Evolutionary conservation across 2,329 filamentous ascomycete genomes (phyloP), one percentile per base, ranked within the genome.

Genomic region (Talaromyces sp.): DNA sequence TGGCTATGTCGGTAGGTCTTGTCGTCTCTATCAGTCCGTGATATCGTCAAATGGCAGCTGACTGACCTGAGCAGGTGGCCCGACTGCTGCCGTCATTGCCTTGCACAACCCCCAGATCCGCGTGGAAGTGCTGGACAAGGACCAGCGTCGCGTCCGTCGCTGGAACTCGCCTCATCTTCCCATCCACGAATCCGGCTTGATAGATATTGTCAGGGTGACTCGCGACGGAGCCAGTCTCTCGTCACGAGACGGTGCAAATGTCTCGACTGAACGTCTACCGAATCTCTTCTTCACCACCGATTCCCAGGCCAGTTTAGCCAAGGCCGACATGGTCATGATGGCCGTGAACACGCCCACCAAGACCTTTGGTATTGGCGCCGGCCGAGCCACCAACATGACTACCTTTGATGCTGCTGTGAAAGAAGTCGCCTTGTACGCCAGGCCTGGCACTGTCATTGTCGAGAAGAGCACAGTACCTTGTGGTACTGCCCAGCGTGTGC

Each of bases 401-500:
- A 85, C 86, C 11, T 84, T 93, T 28, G 89, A 93, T 72, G 85
- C 85, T 19, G 89, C 88, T 6, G 86, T 85, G 1, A 81, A 83
- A 57, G 84, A 85, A 60, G 87, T 93, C 36, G 90, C 89, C 10
- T 79, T 84, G 65, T 80, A 87, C 64, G 88, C 89, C 3, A 85
- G 82, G 32, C 78, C 82, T 19, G 87, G 87, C 55, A 85, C 88
- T 59, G 90, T 93, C 60, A 85, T 93, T 57, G 90, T 93, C 22
- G 90, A 93, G 78, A 93, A 93, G 78, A 89, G 86, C 60, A 93
- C 90, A 0, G 90, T 93, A 28, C 90, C 90, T 2, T 91, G 88
- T 72, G 81, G 87, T 63, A 92, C 90, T 5, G 88, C 89, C 1
- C 83, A 90, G 66, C 83, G 86, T 33, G 85, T 92, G 44, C 82